A percentile compares a stretch with the other conserved stretches of the same genome.
Conservation (phyloP, 108 stramenopile species). For the Epipyxis sp. region DNA sequence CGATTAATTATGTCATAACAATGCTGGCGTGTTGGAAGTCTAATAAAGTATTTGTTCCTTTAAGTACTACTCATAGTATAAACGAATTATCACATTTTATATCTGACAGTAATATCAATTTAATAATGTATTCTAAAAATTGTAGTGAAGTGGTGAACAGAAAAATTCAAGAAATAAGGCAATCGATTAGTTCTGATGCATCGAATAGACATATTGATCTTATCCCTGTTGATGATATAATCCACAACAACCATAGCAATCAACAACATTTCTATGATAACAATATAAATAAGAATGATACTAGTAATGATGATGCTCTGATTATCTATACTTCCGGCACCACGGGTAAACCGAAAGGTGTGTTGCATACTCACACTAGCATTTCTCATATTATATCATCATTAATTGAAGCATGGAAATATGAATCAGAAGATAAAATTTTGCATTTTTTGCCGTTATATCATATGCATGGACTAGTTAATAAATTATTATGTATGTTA, state of each 20-base stretch:
- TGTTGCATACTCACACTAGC: conserved; percentile 35
- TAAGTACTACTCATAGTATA: no score
- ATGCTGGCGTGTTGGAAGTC: no score
- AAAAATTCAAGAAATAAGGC: no score
- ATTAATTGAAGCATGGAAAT: conserved; percentile 34
- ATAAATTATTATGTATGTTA: conserved; percentile 36
- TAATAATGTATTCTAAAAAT: no score
- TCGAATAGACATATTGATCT: no score
- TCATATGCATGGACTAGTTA: conserved; percentile 46
- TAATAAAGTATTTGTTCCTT: no score
- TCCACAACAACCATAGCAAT: background rate
- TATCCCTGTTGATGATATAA: no score
- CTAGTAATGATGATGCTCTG: conserved; percentile 23
- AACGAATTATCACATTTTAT: no score
- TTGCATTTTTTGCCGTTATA: conserved; percentile 44
- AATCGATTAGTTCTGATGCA: no score
- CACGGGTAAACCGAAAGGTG: conserved; percentile 50
- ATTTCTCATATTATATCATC: conserved; percentile 27
- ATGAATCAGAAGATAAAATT: conserved; percentile 32
- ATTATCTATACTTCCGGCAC: conserved; percentile 49
- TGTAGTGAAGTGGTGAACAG: no score
- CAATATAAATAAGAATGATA: background rate
- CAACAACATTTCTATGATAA: background rate
- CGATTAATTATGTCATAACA: no score
- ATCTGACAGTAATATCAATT: no score